Base-by-base conservation (phyloP, 805 yeast genomes). In the Priceomyces melissophilus region DNA sequence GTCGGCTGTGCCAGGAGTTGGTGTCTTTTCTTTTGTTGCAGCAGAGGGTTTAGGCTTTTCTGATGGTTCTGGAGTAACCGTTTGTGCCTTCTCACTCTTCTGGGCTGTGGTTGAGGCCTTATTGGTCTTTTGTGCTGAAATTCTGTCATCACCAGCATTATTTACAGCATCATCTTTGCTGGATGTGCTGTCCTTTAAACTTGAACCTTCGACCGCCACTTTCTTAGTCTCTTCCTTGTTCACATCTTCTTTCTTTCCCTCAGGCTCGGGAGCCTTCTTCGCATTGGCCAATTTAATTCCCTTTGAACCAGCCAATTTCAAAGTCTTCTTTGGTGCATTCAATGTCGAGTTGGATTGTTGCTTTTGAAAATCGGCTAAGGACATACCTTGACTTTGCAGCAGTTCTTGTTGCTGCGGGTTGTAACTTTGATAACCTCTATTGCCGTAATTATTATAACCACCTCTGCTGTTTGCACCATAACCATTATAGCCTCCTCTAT, bases 331-430 rank as follows among this genome's bases (percentile, higher is more conserved):
- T 34, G 84, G 83, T 39, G 76, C 63, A 54, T 68, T 71, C 51
- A 68, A 61, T 35, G 67, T 54, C 45, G 65, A 65, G 43, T 54
- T 67, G 44, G 60, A 47, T 57, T 80, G 76, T 58, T 82, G 86
- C 58, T 82, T 82, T 58, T 85, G 83, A 67, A 80, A 87, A 50
- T 87, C 95, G 40, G 88, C 95, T 53, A 87, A 73, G 30, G 90
- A 76, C 87, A 87, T 81, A 8, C 69, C 58, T 47, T 55, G 54
- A 33, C 42, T 40, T 43, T 42, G 52, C 44, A 47, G 53, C 55
- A 50, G 49, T 53, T 52, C 59, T 42, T 53, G 59, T 43, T 49
- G 41, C 50, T 54, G 50, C 53, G 56, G 42, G 29, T 48, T 49
- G 46, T 50, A 48, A 12, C n/a, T 11, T 9, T 32, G 34, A 9